Conservation (phyloP, 2,329 filamentous ascomycete species). For the Fusarium redolens region DNA sequence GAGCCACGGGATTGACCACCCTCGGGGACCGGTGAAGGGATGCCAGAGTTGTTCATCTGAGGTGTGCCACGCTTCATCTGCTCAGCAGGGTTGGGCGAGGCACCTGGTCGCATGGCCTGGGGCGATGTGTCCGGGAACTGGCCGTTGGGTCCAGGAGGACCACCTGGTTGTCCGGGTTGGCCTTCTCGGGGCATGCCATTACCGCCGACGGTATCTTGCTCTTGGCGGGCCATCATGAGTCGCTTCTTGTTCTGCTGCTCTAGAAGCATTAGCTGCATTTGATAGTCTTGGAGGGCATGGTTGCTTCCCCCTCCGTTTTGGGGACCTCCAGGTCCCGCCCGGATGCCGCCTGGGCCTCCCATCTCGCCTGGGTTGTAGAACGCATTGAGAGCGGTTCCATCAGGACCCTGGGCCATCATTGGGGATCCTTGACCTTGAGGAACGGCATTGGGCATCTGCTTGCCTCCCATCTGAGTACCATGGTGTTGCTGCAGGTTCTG, state of each 20-base stretch:
- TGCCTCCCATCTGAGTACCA: conserved; percentile 82
- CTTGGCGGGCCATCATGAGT: conserved; percentile 83
- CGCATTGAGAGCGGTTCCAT: conserved; percentile 66
- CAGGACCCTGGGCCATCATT: conserved; percentile 80
- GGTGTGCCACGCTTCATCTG: conserved; percentile 84
- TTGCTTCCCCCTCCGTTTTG: conserved; percentile 70
- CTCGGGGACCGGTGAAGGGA: conserved; percentile 79
- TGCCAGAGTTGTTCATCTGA: conserved; percentile 75
- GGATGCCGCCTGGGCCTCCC: conserved; percentile 67
- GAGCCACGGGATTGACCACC: conserved; percentile 74
- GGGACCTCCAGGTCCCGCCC: conserved; percentile 61
- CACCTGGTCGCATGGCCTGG: conserved; percentile 73
- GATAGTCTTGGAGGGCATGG: conserved; percentile 86
- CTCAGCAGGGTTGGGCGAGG: conserved; percentile 81
- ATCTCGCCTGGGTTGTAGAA: conserved; percentile 75
- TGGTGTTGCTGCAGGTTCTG: conserved; percentile 86
- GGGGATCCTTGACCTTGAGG: conserved; percentile 84
- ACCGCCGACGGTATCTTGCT: conserved; percentile 73
- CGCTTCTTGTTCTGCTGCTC: conserved; percentile 91
- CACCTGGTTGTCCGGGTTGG: conserved; percentile 63
- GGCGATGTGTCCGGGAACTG: conserved; percentile 79
- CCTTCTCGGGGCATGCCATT: conserved; percentile 61
- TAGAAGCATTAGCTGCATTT: conserved; percentile 89
- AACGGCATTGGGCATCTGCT: conserved; percentile 79
- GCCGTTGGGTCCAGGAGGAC: conserved; percentile 66